Conservation (phyloP, 2,329 filamentous ascomycete species). For the Trichoderma atrobrunneum region DNA sequence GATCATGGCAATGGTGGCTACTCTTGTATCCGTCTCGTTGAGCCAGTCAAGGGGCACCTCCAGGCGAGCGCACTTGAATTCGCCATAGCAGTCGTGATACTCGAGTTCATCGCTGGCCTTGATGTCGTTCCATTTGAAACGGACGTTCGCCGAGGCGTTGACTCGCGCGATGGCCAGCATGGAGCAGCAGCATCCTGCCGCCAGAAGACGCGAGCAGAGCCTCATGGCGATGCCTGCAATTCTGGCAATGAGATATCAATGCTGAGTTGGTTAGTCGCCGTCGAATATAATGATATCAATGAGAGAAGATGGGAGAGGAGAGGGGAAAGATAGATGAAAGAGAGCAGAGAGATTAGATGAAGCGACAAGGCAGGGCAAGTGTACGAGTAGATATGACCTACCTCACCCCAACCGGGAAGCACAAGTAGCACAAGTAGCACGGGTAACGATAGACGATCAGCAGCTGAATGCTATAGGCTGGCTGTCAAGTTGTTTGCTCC, state of each 20-base stretch:
- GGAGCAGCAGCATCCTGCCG: conserved; percentile 37
- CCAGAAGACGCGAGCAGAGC: conserved; percentile 25
- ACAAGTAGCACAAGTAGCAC: neutral
- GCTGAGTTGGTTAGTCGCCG: neutral
- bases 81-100: conserved; percentile 41
- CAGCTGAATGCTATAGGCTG: neutral
- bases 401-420: neutral
- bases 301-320: neutral
- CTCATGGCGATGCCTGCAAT: neutral
- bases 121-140: conserved; percentile 39
- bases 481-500: neutral
- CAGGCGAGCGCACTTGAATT: conserved; percentile 42
- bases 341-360: neutral
- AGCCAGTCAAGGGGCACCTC: conserved; percentile 44
- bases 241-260: neutral
- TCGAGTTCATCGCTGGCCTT: conserved; percentile 35
- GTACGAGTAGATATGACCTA: neutral
- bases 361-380: neutral
- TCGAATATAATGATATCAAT: neutral
- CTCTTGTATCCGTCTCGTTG: conserved; percentile 29
- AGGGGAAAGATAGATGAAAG: neutral
- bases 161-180: conserved; percentile 48
- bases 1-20: conserved; percentile 40
- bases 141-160: neutral
- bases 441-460: neutral